Conservation (phyloP, 169 alveolate genomes). For the Plasmodium chabaudi region DNA sequence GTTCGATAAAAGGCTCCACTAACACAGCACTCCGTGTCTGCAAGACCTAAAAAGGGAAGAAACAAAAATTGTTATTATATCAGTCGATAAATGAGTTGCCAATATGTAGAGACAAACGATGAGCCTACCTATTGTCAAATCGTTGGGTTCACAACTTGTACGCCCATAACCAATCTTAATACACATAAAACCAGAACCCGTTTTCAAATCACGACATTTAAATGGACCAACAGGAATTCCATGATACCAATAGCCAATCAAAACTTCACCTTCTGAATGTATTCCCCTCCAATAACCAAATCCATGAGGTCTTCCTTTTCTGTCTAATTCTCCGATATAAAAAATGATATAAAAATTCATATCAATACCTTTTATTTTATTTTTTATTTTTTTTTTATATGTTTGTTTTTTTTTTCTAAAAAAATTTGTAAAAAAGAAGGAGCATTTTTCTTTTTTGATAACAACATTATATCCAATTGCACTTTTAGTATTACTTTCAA, state of each 20-base stretch:
- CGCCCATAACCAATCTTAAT: slow-evolving; percentile 86
- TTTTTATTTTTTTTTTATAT: slow-evolving; percentile 1
- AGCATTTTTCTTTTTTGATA: slow-evolving; percentile 56
- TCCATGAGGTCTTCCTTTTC: slow-evolving; percentile 90
- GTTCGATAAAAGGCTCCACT: slow-evolving; percentile 88
- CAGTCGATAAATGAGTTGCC: background rate
- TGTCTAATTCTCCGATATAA: slow-evolving; percentile 90
- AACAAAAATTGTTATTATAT: too few relatives aligned
- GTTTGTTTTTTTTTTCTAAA: slow-evolving; percentile 14
- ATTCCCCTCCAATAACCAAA: slow-evolving; percentile 91
- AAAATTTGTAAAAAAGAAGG: slow-evolving; percentile 21
- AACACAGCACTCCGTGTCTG: slow-evolving; percentile 91
- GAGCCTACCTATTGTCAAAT: slow-evolving; percentile 76
- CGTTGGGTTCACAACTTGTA: slow-evolving; percentile 76
- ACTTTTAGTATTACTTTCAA: slow-evolving; percentile 74
- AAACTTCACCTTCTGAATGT: slow-evolving; percentile 87
- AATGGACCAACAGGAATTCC: slow-evolving; percentile 92
- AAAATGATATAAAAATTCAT: slow-evolving; percentile 40
- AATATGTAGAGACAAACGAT: background rate
- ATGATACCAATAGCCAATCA: slow-evolving; percentile 91
- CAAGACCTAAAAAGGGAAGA: slow-evolving; percentile 80
- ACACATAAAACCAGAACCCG: slow-evolving; percentile 89
- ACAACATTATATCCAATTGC: slow-evolving; percentile 76
- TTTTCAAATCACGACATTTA: slow-evolving; percentile 88
- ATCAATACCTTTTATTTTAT: too few relatives aligned